Evolutionary conservation across 2,329 filamentous ascomycete genomes (phyloP), one percentile per base, ranked within the genome.

Genomic region (Trichophyton schoenleinii): DNA sequence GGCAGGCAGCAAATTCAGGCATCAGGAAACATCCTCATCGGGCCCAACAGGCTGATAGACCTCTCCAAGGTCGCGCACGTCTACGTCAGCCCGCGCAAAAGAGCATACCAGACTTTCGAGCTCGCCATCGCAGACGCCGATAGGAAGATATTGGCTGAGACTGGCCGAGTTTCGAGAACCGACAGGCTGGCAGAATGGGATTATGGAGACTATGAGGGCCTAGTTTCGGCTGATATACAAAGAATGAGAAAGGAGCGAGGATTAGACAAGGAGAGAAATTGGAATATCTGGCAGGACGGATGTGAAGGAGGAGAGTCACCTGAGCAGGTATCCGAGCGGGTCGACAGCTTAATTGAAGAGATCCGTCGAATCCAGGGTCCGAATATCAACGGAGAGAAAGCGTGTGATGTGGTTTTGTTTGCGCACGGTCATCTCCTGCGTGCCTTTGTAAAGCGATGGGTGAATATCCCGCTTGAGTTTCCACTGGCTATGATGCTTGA

Each of bases 181-280:
- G 78, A 81, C 61, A 71, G 73, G 1, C 73, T 86, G 49, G 73
- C 78, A 1, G 83, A 86, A 69, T 86, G 83, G 83, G 79, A 82
- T 63, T 86, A 86, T 70, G 83, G 83, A 53, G 73, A 79, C 63
- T 86, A 86, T 68, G 83, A 86, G 69, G 83, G 83, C 9, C 69
- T 84, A 25, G 77, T 76, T 53, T 76, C 74, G 6, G 67, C 72
- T n/a, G 73, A 82, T 66, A 85, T 86, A 58, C 72, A 73, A 13
- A 68, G 72, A 31, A 65, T 72, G 63, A 75, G 83, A 62, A 71
- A 75, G 64, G 66, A 75, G 61, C 71, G 74, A 7, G 81, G 81
- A 0, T 70, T 82, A 18, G 75, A 79, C n/a, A 66, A 66, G 41
- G 69, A 72, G 28, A 75, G 82, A 69, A 44, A 53, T 6, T 62